Conservation (phyloP, 164 flowering plant genomes). For the Dillenia suffruticosa region DNA sequence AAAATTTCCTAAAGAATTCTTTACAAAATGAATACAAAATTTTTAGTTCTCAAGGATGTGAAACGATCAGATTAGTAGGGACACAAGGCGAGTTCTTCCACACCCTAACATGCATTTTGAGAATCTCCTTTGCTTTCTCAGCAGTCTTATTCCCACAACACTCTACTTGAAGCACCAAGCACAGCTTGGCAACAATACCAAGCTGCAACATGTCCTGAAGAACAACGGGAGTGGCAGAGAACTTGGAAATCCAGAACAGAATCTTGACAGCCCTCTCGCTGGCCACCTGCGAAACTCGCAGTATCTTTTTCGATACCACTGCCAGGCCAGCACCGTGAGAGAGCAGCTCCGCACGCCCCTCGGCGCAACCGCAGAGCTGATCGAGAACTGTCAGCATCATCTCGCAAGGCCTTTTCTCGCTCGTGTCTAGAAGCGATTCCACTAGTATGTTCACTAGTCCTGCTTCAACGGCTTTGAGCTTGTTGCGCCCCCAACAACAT, state of each 20-base stretch:
- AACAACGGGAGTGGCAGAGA: slow-evolving; percentile 33
- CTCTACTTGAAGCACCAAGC: slow-evolving; percentile 51
- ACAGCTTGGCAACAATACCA: slow-evolving; percentile 71
- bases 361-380: slow-evolving; percentile 55
- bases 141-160: slow-evolving; percentile 27
- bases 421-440: slow-evolving; percentile 44
- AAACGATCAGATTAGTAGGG: slow-evolving; percentile 23
- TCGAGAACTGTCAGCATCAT: slow-evolving; percentile 42
- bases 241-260: slow-evolving; percentile 38
- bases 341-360: slow-evolving; percentile 64
- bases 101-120: slow-evolving; percentile 38
- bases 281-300: slow-evolving; percentile 63
- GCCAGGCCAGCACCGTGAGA: slow-evolving; percentile 65
- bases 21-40: too few species aligned
- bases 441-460: slow-evolving; percentile 47
- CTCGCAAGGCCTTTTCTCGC: slow-evolving; percentile 42
- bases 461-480: slow-evolving; percentile 54
- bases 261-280: slow-evolving; percentile 68
- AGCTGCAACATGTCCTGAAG: slow-evolving; percentile 62
- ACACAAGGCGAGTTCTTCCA: slow-evolving; percentile 59
- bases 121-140: slow-evolving; percentile 47
- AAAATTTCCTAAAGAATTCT: too few species aligned
- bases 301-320: slow-evolving; percentile 60
- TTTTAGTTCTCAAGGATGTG: slow-evolving; percentile 18
- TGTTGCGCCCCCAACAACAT: slow-evolving; percentile 56